phyloP scores from a whole-genome alignment of 2,329 filamentous ascomycete species.

The Ophiostoma himal-ulmi region DNA sequence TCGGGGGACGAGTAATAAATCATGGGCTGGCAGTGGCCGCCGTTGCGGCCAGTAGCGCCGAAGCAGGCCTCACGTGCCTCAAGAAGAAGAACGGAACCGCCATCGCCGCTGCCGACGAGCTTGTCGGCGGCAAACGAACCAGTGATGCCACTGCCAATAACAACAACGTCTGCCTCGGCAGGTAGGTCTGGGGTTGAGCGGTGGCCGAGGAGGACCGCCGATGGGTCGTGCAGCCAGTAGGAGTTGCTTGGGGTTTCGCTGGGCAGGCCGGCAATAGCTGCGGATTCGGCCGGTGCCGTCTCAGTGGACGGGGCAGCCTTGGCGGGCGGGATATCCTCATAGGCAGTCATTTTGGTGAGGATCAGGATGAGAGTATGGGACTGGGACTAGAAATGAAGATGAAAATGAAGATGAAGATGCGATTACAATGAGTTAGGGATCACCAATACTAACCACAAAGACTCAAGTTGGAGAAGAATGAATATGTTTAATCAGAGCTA shows the following conservation, averaged over 20 bases:
- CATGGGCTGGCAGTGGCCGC: slow-evolving; percentile 68
- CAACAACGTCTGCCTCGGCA: slow-evolving; percentile 57
- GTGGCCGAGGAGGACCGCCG: slow-evolving; percentile 58
- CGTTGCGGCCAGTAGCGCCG: slow-evolving; percentile 72
- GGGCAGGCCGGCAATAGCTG: slow-evolving; percentile 47
- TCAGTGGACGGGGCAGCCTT: slow-evolving; percentile 22
- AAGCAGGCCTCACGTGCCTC: slow-evolving; percentile 76
- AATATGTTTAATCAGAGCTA: background rate
- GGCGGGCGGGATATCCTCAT: slow-evolving; percentile 26
- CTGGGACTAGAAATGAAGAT: background rate
- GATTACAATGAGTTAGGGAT: background rate
- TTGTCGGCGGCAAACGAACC: slow-evolving; percentile 65
- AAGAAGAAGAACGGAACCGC: slow-evolving; percentile 58
- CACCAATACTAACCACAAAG: background rate
- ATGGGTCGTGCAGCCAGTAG: slow-evolving; percentile 70
- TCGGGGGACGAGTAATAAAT: slow-evolving; percentile 56
- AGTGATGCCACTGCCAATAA: slow-evolving; percentile 71
- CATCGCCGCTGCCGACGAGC: slow-evolving; percentile 42
- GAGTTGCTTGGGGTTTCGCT: slow-evolving; percentile 55
- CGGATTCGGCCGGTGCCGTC: background rate
- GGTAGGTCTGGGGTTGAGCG: slow-evolving; percentile 61
- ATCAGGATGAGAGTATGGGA: background rate
- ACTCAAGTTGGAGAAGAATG: background rate
- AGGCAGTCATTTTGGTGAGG: slow-evolving; percentile 26
- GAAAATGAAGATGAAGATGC: background rate